Base-by-base conservation (phyloP, 179 eudicot genomes). In the Gypsophila paniculata region DNA sequence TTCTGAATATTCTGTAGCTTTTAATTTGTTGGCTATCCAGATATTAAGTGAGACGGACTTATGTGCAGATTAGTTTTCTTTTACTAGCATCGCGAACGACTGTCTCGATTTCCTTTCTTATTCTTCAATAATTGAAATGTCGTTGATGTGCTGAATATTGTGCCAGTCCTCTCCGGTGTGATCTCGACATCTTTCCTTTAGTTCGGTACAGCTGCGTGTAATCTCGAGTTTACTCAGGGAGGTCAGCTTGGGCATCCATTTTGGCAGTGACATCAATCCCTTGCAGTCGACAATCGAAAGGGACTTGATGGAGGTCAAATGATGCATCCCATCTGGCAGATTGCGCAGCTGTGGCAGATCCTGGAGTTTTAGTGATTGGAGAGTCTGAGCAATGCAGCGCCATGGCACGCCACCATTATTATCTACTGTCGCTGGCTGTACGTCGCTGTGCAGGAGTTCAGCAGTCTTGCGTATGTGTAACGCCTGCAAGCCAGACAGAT, bases 291-390 rank as follows among this genome's bases (percentile, higher is more conserved):
- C 6, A 5, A 78, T 49, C n/a, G 9, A 17, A 22, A 78, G 68
- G 2, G 23, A 18, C 19, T 62, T 59, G 32, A 78, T 71, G 48
- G 49, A 4, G 32, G 71, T 57, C 60, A 79, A 66, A 18, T 38
- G 65, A 15, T 61, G 79, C 15, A 79, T 61, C 63, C 72, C 65
- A 26, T 67, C 26, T 0, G 82, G 79, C 22, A 79, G 55, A 44
- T 8, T 13, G 48, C 0, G 5, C 26, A 79, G 11, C 18, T 57
- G 12, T 4, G 70, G 49, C 0, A 75, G 4, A 15, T 9, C 8
- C 12, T 5, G 1, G 12, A 77, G 23, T 22, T 4, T 8, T 54
- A 81, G 17, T 11, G 0, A 5, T 14, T 52, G 63, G 0, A 81
- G 80, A 4, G 58, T 15, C 10, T 53, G 39, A n/a, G 14, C 22